Percentiles rank a stretch among this genome's conserved stretches.
phyloP scores from a whole-genome alignment of 768 basidiomycete species.

The Collybiopsis luxurians region DNA sequence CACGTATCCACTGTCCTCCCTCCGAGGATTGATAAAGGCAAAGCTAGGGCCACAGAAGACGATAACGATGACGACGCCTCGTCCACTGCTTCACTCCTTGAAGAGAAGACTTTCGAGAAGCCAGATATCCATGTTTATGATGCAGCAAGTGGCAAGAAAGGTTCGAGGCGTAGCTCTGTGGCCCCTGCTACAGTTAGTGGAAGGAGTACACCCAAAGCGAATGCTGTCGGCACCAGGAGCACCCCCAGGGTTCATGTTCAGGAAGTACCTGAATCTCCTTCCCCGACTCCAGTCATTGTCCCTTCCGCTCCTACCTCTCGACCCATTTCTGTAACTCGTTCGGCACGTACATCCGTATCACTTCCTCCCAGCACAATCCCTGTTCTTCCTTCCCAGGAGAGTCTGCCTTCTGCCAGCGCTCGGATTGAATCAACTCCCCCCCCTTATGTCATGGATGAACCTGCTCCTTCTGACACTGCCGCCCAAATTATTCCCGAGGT shows the following conservation, averaged over 20 bases:
- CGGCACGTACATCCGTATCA: background rate
- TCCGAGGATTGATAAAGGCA: constrained; percentile 43
- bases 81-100: constrained; percentile 38
- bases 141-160: constrained; percentile 12
- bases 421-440: constrained; percentile 33
- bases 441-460: background rate
- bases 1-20: constrained; percentile 25
- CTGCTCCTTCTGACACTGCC: constrained; percentile 17
- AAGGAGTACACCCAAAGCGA: no score
- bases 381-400: background rate
- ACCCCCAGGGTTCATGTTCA: constrained; percentile 30
- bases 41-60: constrained; percentile 37
- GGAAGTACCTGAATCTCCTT: constrained; percentile 1
- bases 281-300: background rate
- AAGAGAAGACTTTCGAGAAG: constrained; percentile 48
- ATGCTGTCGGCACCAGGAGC: constrained; percentile 26
- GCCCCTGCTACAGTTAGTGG: background rate
- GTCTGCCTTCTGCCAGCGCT: background rate
- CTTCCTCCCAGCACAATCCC: constrained; percentile 3
- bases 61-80: constrained; percentile 28
- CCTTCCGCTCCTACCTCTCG: background rate
- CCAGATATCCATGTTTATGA: constrained; percentile 61
- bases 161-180: constrained; percentile 7
- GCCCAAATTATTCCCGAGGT: constrained; percentile 13
- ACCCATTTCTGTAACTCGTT: background rate